Percentiles rank a stretch among this genome's conserved stretches.
Evolutionary conservation across 2,329 filamentous ascomycete genomes (phyloP).

Genomic region (Neopestalotiopsis sp.): DNA sequence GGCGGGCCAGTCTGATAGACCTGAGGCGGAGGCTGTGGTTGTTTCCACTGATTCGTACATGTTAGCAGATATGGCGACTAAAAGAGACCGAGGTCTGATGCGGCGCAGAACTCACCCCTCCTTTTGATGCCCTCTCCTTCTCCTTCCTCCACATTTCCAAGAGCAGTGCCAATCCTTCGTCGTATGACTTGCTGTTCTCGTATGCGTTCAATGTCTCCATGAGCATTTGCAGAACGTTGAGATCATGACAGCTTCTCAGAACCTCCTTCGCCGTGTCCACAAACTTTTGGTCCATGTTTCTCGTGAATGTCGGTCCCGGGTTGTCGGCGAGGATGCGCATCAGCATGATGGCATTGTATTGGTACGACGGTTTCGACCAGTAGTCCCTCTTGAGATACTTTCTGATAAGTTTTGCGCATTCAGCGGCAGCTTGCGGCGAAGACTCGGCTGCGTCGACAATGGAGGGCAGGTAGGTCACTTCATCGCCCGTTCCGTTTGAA

Average conservation of each 20-base stretch:
- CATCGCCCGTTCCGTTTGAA: constrained; percentile 72
- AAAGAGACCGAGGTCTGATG: constrained; percentile 12
- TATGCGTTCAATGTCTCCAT: constrained; percentile 86
- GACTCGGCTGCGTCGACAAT: constrained; percentile 97
- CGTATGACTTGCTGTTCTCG: constrained; percentile 72
- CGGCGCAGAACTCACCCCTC: constrained; percentile 48
- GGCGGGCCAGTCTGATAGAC: constrained; percentile 48
- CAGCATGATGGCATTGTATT: constrained; percentile 98
- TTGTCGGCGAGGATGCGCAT: constrained; percentile 92
- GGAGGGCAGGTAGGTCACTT: constrained; percentile 88
- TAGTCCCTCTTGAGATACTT: constrained; percentile 81
- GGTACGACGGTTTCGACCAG: constrained; percentile 68
- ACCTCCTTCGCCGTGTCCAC: constrained; percentile 76
- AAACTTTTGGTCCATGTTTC: constrained; percentile 87
- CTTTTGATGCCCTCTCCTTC: constrained; percentile 68
- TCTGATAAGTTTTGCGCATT: constrained; percentile 80
- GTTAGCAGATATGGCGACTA: constrained; percentile 4
- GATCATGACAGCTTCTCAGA: constrained; percentile 73
- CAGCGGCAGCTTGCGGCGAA: constrained; percentile 81
- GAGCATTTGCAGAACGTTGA: constrained; percentile 82
- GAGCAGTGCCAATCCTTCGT: constrained; percentile 74
- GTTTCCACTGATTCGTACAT: background rate
- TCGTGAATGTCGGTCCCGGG: constrained; percentile 88
- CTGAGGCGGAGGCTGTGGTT: constrained; percentile 35
- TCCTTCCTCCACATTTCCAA: constrained; percentile 90